Evolutionary conservation across 441 rosid genomes (phyloP), one percentile per base, ranked within the genome.

Genomic region (Pelargonium myrrhifolium): DNA sequence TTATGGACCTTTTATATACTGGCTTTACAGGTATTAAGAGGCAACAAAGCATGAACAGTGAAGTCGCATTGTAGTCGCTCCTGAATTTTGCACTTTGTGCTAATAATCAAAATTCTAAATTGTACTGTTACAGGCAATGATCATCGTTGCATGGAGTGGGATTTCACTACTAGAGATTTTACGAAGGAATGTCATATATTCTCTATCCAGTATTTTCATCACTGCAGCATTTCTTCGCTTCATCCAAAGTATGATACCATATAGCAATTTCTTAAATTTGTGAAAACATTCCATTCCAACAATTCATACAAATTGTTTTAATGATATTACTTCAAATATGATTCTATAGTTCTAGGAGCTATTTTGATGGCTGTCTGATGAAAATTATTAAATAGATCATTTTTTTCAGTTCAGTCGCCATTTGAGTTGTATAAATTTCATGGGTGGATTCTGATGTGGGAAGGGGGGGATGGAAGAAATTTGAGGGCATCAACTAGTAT

Each of bases 221-320:
- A 95, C 99, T 60, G 98, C 98, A 42, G 96, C 99, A 65, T 65
- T 86, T 74, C 89, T 95, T 72, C 97, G 98, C 61, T 75, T 92
- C 58, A 80, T 95, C 72, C 98, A 92, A 75, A 85, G 99, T 95
- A 89, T 72, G 83, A 17, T 24, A 26, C 35, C n/a, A 58, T n/a
- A 22, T 3, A 58, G 2, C 11, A 58, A 26, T 58, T 21, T 21
- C 63, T 59, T 59, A 24, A 10, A 59, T 24, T 11, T 11, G 7
- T 59, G 62, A 21, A 4, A 14, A 26, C 26, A 12, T 2, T 59
- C 31, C 12, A 59, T 4, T 22, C 61, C 22, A 2, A 56, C 9
- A 17, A 18, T 17, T 55, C 6, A 17, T 51, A 51, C 58, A 51
- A 51, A 51, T 51, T n/a, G 17, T 51, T 18, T 51, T 51, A n/a